These are phyloP conservation scores for Suillus brevipes DNA, from an alignment of 768 basidiomycete genomes.

Conservation along the genomic window DNA sequence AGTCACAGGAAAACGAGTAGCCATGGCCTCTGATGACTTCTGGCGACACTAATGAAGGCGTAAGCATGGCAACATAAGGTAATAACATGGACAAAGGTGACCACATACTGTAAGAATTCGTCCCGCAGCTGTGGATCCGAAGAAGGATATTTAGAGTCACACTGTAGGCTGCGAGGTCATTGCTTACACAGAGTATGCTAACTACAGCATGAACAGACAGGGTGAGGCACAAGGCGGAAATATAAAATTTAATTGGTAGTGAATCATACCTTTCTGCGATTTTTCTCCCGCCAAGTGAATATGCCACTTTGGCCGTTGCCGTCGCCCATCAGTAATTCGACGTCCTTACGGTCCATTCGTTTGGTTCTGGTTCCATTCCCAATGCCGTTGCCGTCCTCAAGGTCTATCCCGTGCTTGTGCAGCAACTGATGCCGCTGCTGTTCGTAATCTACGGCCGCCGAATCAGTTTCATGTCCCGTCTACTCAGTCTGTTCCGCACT, in stretches of 20 bases:
- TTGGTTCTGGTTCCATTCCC: slow-evolving; percentile 73
- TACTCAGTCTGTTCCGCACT: slow-evolving; percentile 20
- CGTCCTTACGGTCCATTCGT: slow-evolving; percentile 77
- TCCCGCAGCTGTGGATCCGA: slow-evolving; percentile 64
- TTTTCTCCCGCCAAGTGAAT: slow-evolving; percentile 95
- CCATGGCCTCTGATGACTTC: slow-evolving; percentile 90
- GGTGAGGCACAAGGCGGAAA: slow-evolving; percentile 23
- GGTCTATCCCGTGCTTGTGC: slow-evolving; percentile 92
- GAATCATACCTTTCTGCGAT: slow-evolving; percentile 76
- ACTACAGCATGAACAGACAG: slow-evolving; percentile 41
- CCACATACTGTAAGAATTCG: slow-evolving; percentile 79
- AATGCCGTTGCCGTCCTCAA: slow-evolving; percentile 72
- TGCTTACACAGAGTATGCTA: slow-evolving; percentile 87
- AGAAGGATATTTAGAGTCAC: slow-evolving; percentile 24
- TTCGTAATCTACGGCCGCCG: slow-evolving; percentile 71
- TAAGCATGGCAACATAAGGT: slow-evolving; percentile 22
- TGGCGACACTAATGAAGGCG: slow-evolving; percentile 68
- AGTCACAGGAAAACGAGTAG: slow-evolving; percentile 93
- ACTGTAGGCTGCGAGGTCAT: slow-evolving; percentile 13
- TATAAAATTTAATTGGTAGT: slow-evolving; percentile 29
- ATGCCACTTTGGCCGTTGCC: slow-evolving; percentile 79
- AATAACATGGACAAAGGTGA: slow-evolving; percentile 23
- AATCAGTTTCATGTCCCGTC: slow-evolving; percentile 17
- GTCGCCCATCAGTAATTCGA: slow-evolving; percentile 82
- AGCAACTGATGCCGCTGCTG: slow-evolving; percentile 87